A percentile compares a stretch with the other conserved stretches of the same genome.
Evolutionary conservation across 2,329 filamentous ascomycete species (phyloP).

Genomic region (Penicillium rolfsii): DNA sequence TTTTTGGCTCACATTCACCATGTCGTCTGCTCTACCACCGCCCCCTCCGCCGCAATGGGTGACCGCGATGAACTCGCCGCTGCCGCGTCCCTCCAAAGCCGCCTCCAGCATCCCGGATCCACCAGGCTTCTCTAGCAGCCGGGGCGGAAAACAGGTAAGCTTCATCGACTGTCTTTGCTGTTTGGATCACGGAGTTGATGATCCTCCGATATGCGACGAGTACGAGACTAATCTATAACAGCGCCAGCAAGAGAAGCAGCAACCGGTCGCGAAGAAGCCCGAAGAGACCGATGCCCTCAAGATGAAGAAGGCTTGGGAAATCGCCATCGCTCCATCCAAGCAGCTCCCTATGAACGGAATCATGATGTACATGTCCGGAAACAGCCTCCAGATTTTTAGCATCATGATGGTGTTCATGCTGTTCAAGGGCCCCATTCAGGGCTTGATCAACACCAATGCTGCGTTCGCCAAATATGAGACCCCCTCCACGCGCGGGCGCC

Average conservation of each 20-base stretch:
- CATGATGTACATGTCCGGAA: conserved; percentile 99
- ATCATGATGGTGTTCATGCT: conserved; percentile 99
- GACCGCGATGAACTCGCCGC: conserved; percentile 72
- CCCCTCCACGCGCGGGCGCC: conserved; percentile 70
- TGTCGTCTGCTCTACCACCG: conserved; percentile 33
- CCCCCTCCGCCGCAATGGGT: conserved; percentile 77
- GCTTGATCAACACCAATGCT: conserved; percentile 77
- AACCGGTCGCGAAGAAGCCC: conserved; percentile 46
- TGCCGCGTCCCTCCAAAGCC: conserved; percentile 66
- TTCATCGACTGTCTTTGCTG: conserved; percentile 6
- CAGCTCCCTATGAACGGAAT: conserved; percentile 96
- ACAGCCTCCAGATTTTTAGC: conserved; percentile 96
- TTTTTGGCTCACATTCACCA: conserved; percentile 22
- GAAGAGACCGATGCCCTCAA: conserved; percentile 95
- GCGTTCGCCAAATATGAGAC: conserved; percentile 93
- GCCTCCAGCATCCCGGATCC: conserved; percentile 74
- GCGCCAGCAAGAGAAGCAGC: conserved; percentile 40
- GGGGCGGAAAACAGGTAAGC: conserved; percentile 57
- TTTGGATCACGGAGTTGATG: too few relatives aligned
- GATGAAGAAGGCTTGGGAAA: conserved; percentile 98
- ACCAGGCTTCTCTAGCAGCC: conserved; percentile 72
- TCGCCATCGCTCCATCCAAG: conserved; percentile 91
- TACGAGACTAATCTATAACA: conserved; percentile 14
- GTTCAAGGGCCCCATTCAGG: conserved; percentile 93
- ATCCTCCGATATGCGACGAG: background rate